Percentiles rank a stretch among this genome's conserved stretches.
These are phyloP conservation scores for Stachybotrys chartarum DNA, from an alignment of 2,329 filamentous ascomycete species.

Conservation along the genomic window DNA sequence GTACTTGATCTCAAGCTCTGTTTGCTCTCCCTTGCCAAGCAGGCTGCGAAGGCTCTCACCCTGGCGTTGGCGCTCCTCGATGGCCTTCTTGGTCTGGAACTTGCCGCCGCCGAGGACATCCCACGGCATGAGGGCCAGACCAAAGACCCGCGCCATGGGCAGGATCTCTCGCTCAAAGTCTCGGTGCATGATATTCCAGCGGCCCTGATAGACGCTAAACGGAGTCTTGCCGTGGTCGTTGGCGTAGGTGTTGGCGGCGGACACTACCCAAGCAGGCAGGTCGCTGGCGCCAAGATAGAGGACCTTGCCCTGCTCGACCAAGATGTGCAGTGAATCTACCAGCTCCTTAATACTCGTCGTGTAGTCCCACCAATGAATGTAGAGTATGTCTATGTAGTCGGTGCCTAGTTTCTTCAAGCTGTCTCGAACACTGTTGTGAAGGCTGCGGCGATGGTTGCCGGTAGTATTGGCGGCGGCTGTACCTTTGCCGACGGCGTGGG, in stretches of 20 bases:
- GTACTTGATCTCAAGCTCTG: constrained; percentile 42
- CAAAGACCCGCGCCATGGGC: constrained; percentile 31
- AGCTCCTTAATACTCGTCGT: constrained; percentile 33
- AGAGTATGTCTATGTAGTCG: constrained; percentile 36
- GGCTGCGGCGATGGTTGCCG: constrained; percentile 34
- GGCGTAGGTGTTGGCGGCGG: constrained; percentile 30
- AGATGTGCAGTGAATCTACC: constrained; percentile 32
- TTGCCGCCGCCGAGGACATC: constrained; percentile 48
- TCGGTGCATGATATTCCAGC: constrained; percentile 24
- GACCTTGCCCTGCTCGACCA: constrained; percentile 33
- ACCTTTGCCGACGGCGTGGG: constrained; percentile 26
- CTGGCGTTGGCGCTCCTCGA: constrained; percentile 11
- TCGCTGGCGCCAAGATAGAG: constrained; percentile 33
- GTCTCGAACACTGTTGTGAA: constrained; percentile 34
- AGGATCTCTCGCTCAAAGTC: constrained; percentile 34
- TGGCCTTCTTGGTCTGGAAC: constrained; percentile 33
- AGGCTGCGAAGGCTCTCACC: constrained; percentile 5
- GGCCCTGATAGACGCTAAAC: constrained; percentile 32
- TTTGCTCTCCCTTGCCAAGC: constrained; percentile 17
- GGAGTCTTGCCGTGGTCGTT: constrained; percentile 23
- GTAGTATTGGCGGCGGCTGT: constrained; percentile 27
- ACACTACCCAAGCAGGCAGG: constrained; percentile 32
- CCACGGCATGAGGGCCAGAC: constrained; percentile 52
- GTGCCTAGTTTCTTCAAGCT: constrained; percentile 38
- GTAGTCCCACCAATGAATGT: constrained; percentile 38